Base-by-base conservation (phyloP, 495 filamentous ascomycete species). In the Ramalina intermedia region DNA sequence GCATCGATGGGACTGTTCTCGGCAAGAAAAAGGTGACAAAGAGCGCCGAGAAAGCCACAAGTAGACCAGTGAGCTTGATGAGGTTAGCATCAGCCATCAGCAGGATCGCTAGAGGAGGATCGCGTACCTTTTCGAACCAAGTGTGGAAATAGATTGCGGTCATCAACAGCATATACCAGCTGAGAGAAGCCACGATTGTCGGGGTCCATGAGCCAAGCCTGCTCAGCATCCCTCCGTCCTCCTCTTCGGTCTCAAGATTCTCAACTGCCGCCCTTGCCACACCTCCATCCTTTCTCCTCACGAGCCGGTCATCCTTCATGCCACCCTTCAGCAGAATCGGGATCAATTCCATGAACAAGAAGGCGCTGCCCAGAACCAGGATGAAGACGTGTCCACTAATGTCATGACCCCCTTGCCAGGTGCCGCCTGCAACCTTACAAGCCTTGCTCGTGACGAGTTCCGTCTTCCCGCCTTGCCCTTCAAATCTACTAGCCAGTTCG, bases 91-190 rank as follows among this genome's bases (percentile, higher is more conserved):
- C 36, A 50, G 24, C 46, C 7, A 21, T 21, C 26, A 13, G 11
- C 9, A 33, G 21, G 23, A 14, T 8, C 26, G 16, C 33, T 44
- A 43, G 18, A 16, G 46, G 38, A 47, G 47, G 37, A 29, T 39
- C 11, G 46, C 72, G 51, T 60, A 87, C 85, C 82, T 96, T 96
- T 68, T 98, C 91, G 60, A 89, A 80, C 91, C 90, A 96, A 4
- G 91, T 96, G 63, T 98, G 91, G 51, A 98, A 98, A 69, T 88
- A 96, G 40, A 87, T 83, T 11, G 89, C 87, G 38, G 91, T 98
- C 91, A 98, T 98, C 43, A 96, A 70, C 63, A 96, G 63, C 90
- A 96, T 96, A 84, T 87, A 96, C 75, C 77, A 81, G 51, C 78
- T 81, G 58, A 95, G 55, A 5, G 65, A 78, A 16, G 62, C 57